phyloP scores from a whole-genome alignment of 169 alveolate species.

The Plasmodium relictum region DNA sequence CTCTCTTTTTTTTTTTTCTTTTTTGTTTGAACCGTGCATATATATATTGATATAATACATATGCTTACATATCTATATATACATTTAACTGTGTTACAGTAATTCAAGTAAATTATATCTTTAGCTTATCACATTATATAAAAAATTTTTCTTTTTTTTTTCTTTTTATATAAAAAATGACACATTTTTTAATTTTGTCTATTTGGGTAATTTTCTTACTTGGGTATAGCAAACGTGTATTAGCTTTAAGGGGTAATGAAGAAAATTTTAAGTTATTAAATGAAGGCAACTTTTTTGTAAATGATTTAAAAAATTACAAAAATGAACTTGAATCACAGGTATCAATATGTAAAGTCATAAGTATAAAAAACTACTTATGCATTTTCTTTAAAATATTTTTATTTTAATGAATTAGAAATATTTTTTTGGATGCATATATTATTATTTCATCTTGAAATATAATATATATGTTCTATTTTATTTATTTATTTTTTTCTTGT shows the following conservation, averaged over 20 bases:
- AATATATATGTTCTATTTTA: neutral
- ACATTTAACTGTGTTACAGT: too few species aligned
- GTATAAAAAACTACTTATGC: neutral
- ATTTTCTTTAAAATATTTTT: neutral
- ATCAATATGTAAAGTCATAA: neutral
- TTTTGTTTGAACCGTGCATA: too few species aligned
- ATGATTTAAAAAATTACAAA: slow-evolving; percentile 33
- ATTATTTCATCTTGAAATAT: neutral
- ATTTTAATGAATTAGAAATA: neutral
- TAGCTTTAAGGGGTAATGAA: slow-evolving; percentile 11
- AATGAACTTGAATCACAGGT: slow-evolving; percentile 67
- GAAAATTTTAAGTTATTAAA: neutral
- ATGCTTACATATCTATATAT: too few species aligned
- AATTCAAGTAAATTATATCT: too few species aligned
- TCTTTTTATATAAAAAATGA: slow-evolving; percentile 11
- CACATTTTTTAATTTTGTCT: neutral
- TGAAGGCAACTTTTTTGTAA: slow-evolving; percentile 3
- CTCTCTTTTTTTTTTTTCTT: too few species aligned
- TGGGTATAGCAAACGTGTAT: slow-evolving; percentile 5
- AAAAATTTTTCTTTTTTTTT: neutral
- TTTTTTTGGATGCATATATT: neutral
- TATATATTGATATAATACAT: too few species aligned
- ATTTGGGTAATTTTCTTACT: slow-evolving; percentile 4
- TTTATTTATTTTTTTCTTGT: neutral
- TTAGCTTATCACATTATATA: too few species aligned